These are phyloP conservation scores for Fusarium sp. DNA, from an alignment of 2,329 filamentous ascomycete genomes.

Conservation along the genomic window DNA sequence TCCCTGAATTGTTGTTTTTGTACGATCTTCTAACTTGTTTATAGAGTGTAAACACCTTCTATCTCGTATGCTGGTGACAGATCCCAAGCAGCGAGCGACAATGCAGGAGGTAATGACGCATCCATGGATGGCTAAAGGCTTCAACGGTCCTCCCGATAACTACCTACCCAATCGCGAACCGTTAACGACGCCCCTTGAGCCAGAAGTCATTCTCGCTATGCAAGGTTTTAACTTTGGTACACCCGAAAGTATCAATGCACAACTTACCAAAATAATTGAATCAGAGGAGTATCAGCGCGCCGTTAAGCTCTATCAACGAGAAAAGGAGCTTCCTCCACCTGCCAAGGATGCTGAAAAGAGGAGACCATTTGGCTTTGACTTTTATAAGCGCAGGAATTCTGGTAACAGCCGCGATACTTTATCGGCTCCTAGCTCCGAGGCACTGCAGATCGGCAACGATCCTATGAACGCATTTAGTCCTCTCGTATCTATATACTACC, in stretches of 20 bases:
- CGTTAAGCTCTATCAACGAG: slow-evolving; percentile 76
- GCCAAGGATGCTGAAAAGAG: slow-evolving; percentile 81
- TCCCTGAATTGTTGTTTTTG: not conserved
- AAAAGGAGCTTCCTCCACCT: slow-evolving; percentile 69
- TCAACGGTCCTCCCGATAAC: slow-evolving; percentile 87
- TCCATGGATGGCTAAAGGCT: slow-evolving; percentile 96
- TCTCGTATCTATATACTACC: slow-evolving; percentile 91
- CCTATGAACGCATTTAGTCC: slow-evolving; percentile 95
- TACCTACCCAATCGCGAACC: slow-evolving; percentile 86
- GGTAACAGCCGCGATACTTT: slow-evolving; percentile 89
- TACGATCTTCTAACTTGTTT: slow-evolving; percentile 50
- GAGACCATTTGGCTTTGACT: slow-evolving; percentile 90
- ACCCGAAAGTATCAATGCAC: slow-evolving; percentile 82
- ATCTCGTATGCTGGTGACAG: slow-evolving; percentile 94
- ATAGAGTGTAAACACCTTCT: slow-evolving; percentile 94
- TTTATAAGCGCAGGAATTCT: slow-evolving; percentile 95
- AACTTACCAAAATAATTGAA: slow-evolving; percentile 87
- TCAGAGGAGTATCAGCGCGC: slow-evolving; percentile 94
- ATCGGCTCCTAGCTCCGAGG: slow-evolving; percentile 84
- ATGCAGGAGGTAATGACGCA: slow-evolving; percentile 94
- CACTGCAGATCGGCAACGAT: slow-evolving; percentile 83
- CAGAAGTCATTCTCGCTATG: slow-evolving; percentile 89
- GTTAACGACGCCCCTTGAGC: slow-evolving; percentile 84
- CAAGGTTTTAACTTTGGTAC: slow-evolving; percentile 97
- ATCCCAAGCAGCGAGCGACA: slow-evolving; percentile 86